phyloP scores from a whole-genome alignment of 1,139 yeast species.

The Hemisphaericaspora xylanilytica region DNA sequence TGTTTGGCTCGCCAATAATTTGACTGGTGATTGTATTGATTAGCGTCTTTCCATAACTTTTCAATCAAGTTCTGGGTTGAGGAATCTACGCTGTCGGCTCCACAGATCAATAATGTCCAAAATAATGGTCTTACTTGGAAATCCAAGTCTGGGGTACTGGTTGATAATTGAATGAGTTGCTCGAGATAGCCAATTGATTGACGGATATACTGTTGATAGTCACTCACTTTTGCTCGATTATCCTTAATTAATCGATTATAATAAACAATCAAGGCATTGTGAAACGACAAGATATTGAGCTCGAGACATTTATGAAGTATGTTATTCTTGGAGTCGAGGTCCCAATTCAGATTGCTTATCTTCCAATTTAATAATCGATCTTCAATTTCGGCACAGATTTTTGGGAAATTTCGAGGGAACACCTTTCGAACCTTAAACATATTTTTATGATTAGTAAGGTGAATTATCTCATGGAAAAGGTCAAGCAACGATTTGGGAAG shows the following conservation, averaged over 20 bases:
- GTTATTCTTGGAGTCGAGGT: constrained; percentile 22
- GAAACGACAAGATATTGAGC: constrained; percentile 39
- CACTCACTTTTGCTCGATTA: constrained; percentile 26
- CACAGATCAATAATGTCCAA: constrained; percentile 51
- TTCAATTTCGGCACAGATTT: constrained; percentile 53
- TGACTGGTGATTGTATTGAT: constrained; percentile 18
- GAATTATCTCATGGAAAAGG: constrained; percentile 45
- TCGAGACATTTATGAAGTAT: constrained; percentile 38
- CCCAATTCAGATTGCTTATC: constrained; percentile 36
- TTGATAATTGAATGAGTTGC: constrained; percentile 21
- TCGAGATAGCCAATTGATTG: constrained; percentile 32
- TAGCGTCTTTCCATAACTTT: constrained; percentile 27
- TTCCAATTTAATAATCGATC: constrained; percentile 49
- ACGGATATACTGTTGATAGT: constrained; percentile 34
- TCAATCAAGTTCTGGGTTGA: constrained; percentile 23
- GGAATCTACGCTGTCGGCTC: constrained; percentile 31
- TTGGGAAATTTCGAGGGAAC: constrained; percentile 56
- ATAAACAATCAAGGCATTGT: constrained; percentile 44
- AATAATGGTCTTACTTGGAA: constrained; percentile 34
- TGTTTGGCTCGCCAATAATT: constrained; percentile 58
- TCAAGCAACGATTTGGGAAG: constrained; percentile 44
- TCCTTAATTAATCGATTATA: constrained; percentile 43
- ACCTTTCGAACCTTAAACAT: constrained; percentile 43
- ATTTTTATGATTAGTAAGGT: constrained; percentile 52
- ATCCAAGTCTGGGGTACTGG: constrained; percentile 4